A percentile compares a stretch with the other conserved stretches of the same genome.
Evolutionary conservation across 2,329 filamentous ascomycete genomes (phyloP).

Genomic region (Cordyceps fumosorosea): DNA sequence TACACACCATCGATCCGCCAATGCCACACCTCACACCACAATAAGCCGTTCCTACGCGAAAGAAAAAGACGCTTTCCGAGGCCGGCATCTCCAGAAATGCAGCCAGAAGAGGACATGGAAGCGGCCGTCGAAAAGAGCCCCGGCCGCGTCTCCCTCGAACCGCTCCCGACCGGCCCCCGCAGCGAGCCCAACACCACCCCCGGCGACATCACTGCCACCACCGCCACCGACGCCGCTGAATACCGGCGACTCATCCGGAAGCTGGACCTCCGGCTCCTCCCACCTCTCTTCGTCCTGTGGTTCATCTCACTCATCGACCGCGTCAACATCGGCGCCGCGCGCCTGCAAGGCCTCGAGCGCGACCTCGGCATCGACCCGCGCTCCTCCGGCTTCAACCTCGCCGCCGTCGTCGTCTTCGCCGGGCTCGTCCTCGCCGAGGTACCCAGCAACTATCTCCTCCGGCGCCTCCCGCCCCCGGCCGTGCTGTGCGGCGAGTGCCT

Average conservation of each 20-base stretch:
- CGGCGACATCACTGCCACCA: neutral
- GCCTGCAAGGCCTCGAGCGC: constrained; percentile 34
- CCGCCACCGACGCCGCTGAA: neutral
- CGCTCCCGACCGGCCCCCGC: neutral
- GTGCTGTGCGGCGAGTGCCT: constrained; percentile 23
- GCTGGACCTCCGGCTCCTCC: constrained; percentile 13
- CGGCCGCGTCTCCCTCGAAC: neutral
- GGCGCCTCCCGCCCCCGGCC: constrained; percentile 27
- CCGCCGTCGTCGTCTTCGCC: constrained; percentile 12
- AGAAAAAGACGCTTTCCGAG: too few species aligned
- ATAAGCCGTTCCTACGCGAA: neutral
- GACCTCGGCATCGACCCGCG: constrained; percentile 37
- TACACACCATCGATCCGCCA: neutral
- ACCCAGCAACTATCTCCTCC: constrained; percentile 30
- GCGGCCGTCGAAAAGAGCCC: neutral
- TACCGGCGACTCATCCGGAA: constrained; percentile 13
- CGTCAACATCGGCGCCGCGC: constrained; percentile 21
- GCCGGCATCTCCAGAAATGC: neutral
- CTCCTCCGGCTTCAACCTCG: constrained; percentile 47
- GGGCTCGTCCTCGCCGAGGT: constrained; percentile 26
- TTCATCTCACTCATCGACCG: constrained; percentile 15
- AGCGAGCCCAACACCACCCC: neutral
- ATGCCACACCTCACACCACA: neutral
- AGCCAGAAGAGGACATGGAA: neutral
- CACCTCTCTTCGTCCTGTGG: constrained; percentile 13